Evolutionary conservation across 2,329 filamentous ascomycete species (phyloP).

Genomic region (Furcasterigmium furcatum): DNA sequence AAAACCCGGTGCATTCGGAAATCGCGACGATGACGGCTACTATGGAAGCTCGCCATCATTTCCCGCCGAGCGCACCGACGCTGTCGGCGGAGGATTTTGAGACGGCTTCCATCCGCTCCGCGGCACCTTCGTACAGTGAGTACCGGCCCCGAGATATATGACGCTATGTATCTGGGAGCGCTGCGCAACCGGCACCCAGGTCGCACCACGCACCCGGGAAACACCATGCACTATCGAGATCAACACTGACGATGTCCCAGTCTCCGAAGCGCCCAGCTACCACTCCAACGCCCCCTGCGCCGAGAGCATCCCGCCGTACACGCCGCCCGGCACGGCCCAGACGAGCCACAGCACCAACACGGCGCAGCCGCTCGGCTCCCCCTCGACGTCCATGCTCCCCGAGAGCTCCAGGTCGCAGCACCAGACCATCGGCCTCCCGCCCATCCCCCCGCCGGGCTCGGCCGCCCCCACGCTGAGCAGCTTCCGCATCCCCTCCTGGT

Average conservation of each 20-base stretch:
- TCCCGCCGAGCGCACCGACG: constrained; percentile 15
- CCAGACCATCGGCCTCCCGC: constrained; percentile 44
- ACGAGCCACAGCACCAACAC: constrained; percentile 10
- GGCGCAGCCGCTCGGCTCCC: constrained; percentile 11
- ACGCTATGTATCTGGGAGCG: no score
- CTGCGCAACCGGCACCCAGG: no score
- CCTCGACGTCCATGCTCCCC: constrained; percentile 19
- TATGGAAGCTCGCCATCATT: constrained; percentile 6
- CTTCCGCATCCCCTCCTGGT: constrained; percentile 60
- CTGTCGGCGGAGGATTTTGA: constrained; percentile 57
- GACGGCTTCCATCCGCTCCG: constrained; percentile 63
- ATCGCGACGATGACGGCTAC: constrained; percentile 1
- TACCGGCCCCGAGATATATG: constrained; percentile 6
- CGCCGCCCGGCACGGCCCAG: constrained; percentile 28
- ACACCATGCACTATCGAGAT: no score
- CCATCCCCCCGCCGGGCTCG: constrained; percentile 35
- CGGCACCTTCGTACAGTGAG: constrained; percentile 66
- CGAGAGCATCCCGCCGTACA: constrained; percentile 49
- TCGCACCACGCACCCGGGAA: no score
- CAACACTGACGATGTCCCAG: constrained; percentile 24
- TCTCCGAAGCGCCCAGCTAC: constrained; percentile 64
- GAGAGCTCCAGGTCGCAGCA: constrained; percentile 18
- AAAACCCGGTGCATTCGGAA: background rate
- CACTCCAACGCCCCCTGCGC: constrained; percentile 49
- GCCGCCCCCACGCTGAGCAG: constrained; percentile 36